A percentile compares a stretch with the other conserved stretches of the same genome.
Evolutionary conservation across 768 basidiomycete species (phyloP).

Genomic region (Leucosporidium yakuticum): DNA sequence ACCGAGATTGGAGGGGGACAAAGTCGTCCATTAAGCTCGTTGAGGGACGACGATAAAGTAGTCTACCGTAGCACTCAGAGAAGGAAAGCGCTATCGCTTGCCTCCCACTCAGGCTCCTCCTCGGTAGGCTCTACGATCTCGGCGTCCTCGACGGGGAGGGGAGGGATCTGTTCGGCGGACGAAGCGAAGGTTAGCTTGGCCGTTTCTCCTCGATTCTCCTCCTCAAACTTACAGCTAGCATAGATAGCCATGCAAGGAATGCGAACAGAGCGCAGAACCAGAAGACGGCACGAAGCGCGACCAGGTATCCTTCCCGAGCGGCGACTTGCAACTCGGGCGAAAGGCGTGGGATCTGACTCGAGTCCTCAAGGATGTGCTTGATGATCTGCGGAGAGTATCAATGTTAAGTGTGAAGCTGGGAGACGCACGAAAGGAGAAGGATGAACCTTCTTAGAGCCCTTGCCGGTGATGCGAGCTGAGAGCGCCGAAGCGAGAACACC

Average conservation of each 20-base stretch:
- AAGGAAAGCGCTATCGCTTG: too few species aligned
- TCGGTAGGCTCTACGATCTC: too few species aligned
- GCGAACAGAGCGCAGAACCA: conserved; percentile 62
- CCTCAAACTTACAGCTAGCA: conserved; percentile 57
- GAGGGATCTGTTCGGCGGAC: too few species aligned
- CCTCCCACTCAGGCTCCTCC: too few species aligned
- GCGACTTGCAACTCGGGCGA: conserved; percentile 52
- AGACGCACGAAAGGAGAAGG: neutral
- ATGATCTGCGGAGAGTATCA: conserved; percentile 49
- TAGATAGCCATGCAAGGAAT: conserved; percentile 45
- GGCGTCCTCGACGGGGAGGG: too few species aligned
- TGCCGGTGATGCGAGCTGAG: conserved; percentile 64
- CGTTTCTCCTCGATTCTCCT: too few species aligned
- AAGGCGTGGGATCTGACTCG: conserved; percentile 59
- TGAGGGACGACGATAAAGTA: too few species aligned
- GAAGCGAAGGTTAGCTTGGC: too few species aligned
- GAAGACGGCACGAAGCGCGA: conserved; percentile 58
- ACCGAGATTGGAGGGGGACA: too few species aligned
- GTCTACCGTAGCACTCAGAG: too few species aligned
- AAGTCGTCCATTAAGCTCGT: too few species aligned
- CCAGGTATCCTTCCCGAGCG: conserved; percentile 58
- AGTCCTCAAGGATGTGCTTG: conserved; percentile 55
- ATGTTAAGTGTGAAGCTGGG: conserved; percentile 16
- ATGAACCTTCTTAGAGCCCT: conserved; percentile 62
- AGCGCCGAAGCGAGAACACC: conserved; percentile 65